These are phyloP conservation scores for Lathyrus aphaca DNA, from an alignment of 306 rosid species.

Conservation along the genomic window DNA sequence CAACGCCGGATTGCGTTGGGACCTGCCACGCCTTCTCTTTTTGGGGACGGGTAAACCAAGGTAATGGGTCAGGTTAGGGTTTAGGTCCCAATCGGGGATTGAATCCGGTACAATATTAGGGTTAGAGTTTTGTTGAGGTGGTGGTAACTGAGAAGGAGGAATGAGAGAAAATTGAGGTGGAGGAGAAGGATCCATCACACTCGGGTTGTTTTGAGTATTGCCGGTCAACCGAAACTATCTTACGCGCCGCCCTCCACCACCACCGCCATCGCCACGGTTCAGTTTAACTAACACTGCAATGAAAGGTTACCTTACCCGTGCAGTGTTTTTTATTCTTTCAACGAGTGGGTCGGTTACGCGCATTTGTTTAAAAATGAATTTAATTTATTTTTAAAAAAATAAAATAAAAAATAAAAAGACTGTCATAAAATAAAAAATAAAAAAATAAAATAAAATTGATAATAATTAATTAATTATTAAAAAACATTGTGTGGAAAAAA, in stretches of 20 bases:
- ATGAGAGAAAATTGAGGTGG: slow-evolving; percentile 44
- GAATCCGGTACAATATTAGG: slow-evolving; percentile 11
- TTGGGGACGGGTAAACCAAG: slow-evolving; percentile 79
- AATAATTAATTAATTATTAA: too few relatives aligned
- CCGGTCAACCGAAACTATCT: background rate
- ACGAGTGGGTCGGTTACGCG: too few relatives aligned
- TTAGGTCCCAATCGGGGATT: slow-evolving; percentile 47
- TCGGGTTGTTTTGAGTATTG: background rate
- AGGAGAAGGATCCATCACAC: slow-evolving; percentile 43
- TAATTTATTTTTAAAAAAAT: too few relatives aligned
- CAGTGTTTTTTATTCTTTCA: too few relatives aligned
- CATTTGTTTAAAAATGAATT: too few relatives aligned
- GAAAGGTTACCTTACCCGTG: background rate
- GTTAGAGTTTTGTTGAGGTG: slow-evolving; percentile 55
- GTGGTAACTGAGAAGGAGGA: slow-evolving; percentile 56
- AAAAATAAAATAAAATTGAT: too few relatives aligned
- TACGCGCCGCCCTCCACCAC: background rate
- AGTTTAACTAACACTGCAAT: background rate
- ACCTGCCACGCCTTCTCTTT: slow-evolving; percentile 84
- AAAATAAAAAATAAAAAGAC: too few relatives aligned
- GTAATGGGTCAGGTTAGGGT: slow-evolving; percentile 46
- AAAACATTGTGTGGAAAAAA: too few relatives aligned
- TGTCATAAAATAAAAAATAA: too few relatives aligned
- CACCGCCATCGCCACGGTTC: background rate
- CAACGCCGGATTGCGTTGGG: slow-evolving; percentile 70